Evolutionary conservation across 2,329 filamentous ascomycete species (phyloP).

Genomic region (Lecanicillium sp.): DNA sequence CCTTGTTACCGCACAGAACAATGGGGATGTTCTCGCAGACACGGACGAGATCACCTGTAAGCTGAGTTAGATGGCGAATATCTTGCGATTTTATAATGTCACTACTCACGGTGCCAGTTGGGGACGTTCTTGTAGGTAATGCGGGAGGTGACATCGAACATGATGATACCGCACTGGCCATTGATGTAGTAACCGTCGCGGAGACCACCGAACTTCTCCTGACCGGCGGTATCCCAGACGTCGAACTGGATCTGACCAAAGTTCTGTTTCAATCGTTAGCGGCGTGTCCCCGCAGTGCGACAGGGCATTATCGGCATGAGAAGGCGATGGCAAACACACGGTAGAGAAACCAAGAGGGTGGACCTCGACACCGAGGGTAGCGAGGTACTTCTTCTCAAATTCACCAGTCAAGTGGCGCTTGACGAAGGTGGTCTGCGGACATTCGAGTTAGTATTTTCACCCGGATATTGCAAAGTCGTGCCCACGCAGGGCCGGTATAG

Average conservation of each 20-base stretch:
- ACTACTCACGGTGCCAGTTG: conserved; percentile 95
- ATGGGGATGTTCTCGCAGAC: conserved; percentile 99
- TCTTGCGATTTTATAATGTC: no score
- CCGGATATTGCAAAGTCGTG: conserved; percentile 1
- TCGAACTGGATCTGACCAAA: conserved; percentile 95
- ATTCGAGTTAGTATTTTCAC: conserved; percentile 11
- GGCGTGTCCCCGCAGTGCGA: conserved; percentile 17
- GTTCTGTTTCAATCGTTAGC: conserved; percentile 51
- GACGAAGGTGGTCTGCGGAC: conserved; percentile 88
- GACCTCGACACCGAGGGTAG: conserved; percentile 97
- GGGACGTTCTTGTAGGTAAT: conserved; percentile 99
- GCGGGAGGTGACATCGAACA: conserved; percentile 98
- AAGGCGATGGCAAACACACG: conserved; percentile 51
- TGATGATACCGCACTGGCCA: conserved; percentile 99
- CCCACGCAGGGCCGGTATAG: not conserved
- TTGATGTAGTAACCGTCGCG: conserved; percentile 99
- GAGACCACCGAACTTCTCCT: conserved; percentile 99
- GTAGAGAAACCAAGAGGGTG: conserved; percentile 97
- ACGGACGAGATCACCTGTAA: conserved; percentile 85
- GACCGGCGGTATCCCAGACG: conserved; percentile 97
- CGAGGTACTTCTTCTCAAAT: conserved; percentile 99
- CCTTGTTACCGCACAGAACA: conserved; percentile 98
- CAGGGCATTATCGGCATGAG: not conserved
- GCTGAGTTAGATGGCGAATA: conserved; percentile 13
- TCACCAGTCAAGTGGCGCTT: conserved; percentile 99